Base-by-base conservation (phyloP, 495 filamentous ascomycete genomes). In the Chaetomium fimeti region DNA sequence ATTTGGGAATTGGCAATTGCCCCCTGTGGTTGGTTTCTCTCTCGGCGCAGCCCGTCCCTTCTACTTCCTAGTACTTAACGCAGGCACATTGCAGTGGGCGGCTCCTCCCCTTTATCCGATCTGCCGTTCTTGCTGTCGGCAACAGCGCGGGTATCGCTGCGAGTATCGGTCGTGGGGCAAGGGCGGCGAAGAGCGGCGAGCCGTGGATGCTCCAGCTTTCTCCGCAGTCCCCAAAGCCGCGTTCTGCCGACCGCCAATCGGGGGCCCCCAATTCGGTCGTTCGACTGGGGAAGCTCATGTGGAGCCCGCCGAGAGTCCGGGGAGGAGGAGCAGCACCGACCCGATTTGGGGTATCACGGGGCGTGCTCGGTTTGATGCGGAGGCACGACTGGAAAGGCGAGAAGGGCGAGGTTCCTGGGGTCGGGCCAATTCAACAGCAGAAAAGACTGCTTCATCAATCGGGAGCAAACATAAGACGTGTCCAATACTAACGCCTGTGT, bases 231-330 rank as follows among this genome's bases (percentile, higher is more conserved):
- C 47, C 62, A 65, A 68, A 68, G 66, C 66, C 66, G 66, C 47
- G 52, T 52, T 54, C 58, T 68, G 66, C 66, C 66, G 66, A 65
- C 53, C 29, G 27, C 66, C 66, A 65, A 68, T 68, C 66, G 58
- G 25, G 6, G 13, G 13, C 8, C 20, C 24, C 47, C 45, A 65
- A 68, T 59, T 53, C 24, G 13, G 54, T 2, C 28, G 22, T 57
- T 53, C 27, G 56, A 54, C 11, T 38, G 62, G 66, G 42, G 61
- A 18, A 54, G 61, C 43, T 61, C 36, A 18, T 38, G 40, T 51
- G 60, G 57, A 22, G 53, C 40, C 45, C 20, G 61, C 57, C 66
- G 24, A 61, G 61, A 53, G 32, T 59, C 61, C 57, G 61, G 61
- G 45, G 54, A 63, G 20, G 25, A 53, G 54, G 54, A 49, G 25